phyloP scores from a whole-genome alignment of 1,139 yeast species.

The Wickerhamomyces sp. region DNA sequence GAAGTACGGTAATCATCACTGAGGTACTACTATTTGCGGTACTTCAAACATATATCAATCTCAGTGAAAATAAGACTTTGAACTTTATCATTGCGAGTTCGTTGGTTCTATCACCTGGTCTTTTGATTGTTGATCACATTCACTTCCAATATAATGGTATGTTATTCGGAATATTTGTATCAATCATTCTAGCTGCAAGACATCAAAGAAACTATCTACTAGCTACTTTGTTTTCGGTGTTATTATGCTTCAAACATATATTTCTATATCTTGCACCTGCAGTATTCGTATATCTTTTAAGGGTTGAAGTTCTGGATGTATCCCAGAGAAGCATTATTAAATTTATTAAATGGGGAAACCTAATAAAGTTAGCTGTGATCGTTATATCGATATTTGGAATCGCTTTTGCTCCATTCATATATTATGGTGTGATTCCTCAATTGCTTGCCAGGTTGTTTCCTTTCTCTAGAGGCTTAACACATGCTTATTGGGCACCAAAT shows the following conservation, averaged over 20 bases:
- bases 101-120: slow-evolving; percentile 82
- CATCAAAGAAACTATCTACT: slow-evolving; percentile 52
- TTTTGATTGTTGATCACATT: slow-evolving; percentile 83
- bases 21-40: slow-evolving; percentile 70
- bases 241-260: slow-evolving; percentile 91
- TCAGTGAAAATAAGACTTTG: slow-evolving; percentile 39
- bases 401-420: slow-evolving; percentile 80
- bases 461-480: slow-evolving; percentile 91
- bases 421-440: slow-evolving; percentile 60
- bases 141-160: slow-evolving; percentile 95
- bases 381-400: slow-evolving; percentile 58
- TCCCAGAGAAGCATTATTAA: slow-evolving; percentile 27
- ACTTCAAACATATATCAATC: slow-evolving; percentile 65
- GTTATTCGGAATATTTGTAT: slow-evolving; percentile 78
- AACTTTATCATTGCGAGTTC: slow-evolving; percentile 79
- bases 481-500: slow-evolving; percentile 99
- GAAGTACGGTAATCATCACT: slow-evolving; percentile 72
- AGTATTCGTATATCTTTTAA: slow-evolving; percentile 71
- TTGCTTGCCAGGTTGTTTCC: slow-evolving; percentile 76
- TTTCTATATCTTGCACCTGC: slow-evolving; percentile 94
- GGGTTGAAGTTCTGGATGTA: slow-evolving; percentile 52
- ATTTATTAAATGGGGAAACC: slow-evolving; percentile 47
- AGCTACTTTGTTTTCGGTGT: slow-evolving; percentile 69
- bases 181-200: slow-evolving; percentile 70
- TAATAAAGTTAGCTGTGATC: slow-evolving; percentile 58